These are phyloP conservation scores for Erucastrum elatum DNA, from an alignment of 345 rosid genomes.

Conservation along the genomic window DNA sequence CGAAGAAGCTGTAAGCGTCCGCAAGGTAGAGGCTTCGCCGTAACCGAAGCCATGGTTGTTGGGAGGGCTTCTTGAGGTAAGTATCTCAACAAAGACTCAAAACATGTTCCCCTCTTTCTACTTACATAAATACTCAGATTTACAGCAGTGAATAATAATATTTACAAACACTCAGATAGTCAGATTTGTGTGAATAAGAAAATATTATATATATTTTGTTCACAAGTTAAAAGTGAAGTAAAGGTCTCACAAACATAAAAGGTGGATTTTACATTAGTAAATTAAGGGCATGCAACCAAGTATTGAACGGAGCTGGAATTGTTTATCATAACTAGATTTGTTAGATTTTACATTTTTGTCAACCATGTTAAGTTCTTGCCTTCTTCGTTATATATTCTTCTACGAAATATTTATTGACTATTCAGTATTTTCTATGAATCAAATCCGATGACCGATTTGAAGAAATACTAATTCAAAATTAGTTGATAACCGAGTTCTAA, in stretches of 20 bases:
- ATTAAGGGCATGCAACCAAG: neutral
- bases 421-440: neutral
- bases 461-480: neutral
- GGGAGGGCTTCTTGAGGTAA: constrained; percentile 8
- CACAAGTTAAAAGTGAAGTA: neutral
- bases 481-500: neutral
- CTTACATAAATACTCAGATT: constrained; percentile 2
- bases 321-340: neutral
- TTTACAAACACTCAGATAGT: constrained; percentile 23
- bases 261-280: neutral
- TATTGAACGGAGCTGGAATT: neutral
- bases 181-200: neutral
- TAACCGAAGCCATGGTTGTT: constrained; percentile 31
- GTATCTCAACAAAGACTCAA: constrained; percentile 16
- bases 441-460: neutral
- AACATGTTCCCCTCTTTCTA: constrained; percentile 27
- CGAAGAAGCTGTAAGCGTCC: constrained; percentile 20
- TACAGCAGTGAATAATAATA: neutral
- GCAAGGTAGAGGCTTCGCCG: constrained; percentile 31
- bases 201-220: neutral
- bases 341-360: too few species aligned
- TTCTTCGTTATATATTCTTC: too few species aligned
- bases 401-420: too few species aligned
- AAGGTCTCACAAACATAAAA: neutral
- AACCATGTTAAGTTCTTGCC: too few species aligned